Evolutionary conservation across 2,329 filamentous ascomycete species (phyloP), one percentile per base, ranked within the genome.

Genomic region (Geosmithia flava): DNA sequence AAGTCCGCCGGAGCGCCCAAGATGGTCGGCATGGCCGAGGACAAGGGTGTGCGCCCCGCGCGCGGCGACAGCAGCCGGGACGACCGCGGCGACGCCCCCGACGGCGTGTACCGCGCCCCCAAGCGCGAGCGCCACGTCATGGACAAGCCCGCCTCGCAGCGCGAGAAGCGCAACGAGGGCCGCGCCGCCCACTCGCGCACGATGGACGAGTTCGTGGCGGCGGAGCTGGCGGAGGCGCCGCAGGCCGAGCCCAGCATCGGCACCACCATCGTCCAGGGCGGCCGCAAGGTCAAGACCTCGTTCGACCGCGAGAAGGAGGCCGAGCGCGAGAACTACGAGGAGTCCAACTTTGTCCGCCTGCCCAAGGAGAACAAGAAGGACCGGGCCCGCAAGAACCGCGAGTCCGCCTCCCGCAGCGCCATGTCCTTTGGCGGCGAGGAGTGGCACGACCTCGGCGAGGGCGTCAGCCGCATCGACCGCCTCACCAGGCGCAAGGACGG

Each of bases 301-400:
- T 74, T 80, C 33, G 85, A 96, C 61, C 78, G 86, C 49, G 80
- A 80, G 53, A 79, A 80, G 41, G 90, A 97, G 63, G 77, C 77
- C 1, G 90, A 95, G 68, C 75, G 86, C 48, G 77, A 77, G 50
- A 79, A 85, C 45, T 98, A 96, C 68, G 93, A 98, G 70, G 93
- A 98, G 68, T 77, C 74, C 55, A 95, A 98, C 68, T 91, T 96
- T 59, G 80, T 87, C 16, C 86, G 93, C 55, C 70, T 98, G 57
- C 89, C 91, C 13, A 83, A 81, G 58, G 79, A 86, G 64, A 86
- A 81, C 68, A 97, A 95, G 75, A 95, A 95, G 69, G 89, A 95
- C 5, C 69, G 72, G 50, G 76, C 80, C 45, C 83, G 85, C 69
- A 80, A 77, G 62, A 67, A 64, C 42, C 74, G 76, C 61, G 69